Percentiles rank a stretch among this genome's conserved stretches.
Conservation (phyloP, 179 eudicot genomes). For the Amaranthus tricolor region DNA sequence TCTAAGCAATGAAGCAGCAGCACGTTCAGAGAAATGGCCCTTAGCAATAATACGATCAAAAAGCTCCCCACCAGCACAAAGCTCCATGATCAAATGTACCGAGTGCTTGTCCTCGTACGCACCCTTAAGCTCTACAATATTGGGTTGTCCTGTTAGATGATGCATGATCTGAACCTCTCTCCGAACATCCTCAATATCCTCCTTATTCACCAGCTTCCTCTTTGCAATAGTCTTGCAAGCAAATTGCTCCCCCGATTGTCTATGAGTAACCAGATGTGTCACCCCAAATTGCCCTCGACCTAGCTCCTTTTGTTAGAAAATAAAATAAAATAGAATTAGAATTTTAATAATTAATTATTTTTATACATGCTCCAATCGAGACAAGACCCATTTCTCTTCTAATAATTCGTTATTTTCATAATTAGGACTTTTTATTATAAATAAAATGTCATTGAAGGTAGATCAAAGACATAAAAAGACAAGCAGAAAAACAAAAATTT, state of each 20-base stretch:
- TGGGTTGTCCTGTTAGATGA: constrained; percentile 57
- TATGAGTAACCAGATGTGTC: constrained; percentile 59
- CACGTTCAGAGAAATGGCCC: constrained; percentile 68
- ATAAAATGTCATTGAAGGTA: too few species aligned
- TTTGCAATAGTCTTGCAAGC: constrained; percentile 72
- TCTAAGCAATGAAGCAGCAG: constrained; percentile 62
- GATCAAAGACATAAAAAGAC: too few species aligned
- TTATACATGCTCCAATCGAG: too few species aligned
- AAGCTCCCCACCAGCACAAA: constrained; percentile 78
- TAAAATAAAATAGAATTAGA: too few species aligned
- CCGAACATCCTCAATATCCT: constrained; percentile 69
- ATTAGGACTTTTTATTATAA: too few species aligned
- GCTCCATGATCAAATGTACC: constrained; percentile 71
- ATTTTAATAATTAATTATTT: too few species aligned
- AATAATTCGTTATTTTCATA: too few species aligned
- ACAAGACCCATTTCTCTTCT: too few species aligned
- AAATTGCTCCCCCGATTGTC: constrained; percentile 55
- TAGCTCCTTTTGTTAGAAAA: constrained; percentile 32
- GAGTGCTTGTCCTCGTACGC: constrained; percentile 71
- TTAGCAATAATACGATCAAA: constrained; percentile 71
- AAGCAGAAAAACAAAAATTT: too few species aligned
- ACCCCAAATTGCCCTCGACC: constrained; percentile 74
- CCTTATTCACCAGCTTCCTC: constrained; percentile 62
- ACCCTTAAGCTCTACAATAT: constrained; percentile 67
- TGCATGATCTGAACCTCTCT: constrained; percentile 74